Conservation (phyloP, 129 eudicot genomes). For the Centella asiatica region DNA sequence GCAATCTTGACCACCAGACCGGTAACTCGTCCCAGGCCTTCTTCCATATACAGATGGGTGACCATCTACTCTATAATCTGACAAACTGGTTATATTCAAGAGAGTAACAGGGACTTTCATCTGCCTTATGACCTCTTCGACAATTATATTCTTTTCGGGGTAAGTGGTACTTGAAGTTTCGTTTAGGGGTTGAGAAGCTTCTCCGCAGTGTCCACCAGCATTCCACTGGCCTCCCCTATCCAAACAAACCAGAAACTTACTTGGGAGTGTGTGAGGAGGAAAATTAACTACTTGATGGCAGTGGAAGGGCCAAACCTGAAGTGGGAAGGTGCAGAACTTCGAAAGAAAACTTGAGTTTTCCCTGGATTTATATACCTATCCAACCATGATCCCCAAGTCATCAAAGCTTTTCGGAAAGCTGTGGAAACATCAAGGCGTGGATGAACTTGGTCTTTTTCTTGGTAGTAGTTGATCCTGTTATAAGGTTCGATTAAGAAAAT, state of each 20-base stretch:
- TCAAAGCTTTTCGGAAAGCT: constrained; percentile 62
- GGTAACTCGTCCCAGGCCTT: constrained; percentile 20
- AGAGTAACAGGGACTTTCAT: constrained; percentile 65
- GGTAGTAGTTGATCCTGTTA: constrained; percentile 78
- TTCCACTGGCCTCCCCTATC: constrained; percentile 85
- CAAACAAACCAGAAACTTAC: not conserved
- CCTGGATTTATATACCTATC: constrained; percentile 61
- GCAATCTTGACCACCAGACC: constrained; percentile 66
- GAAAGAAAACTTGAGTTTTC: constrained; percentile 61
- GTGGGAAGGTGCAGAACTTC: constrained; percentile 92
- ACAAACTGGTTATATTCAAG: constrained; percentile 55
- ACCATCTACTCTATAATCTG: constrained; percentile 83
- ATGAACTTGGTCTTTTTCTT: constrained; percentile 62
- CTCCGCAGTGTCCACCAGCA: constrained; percentile 84
- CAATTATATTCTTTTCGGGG: constrained; percentile 45
- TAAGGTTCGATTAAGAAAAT: not conserved
- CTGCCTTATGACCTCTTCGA: constrained; percentile 43
- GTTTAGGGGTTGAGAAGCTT: constrained; percentile 59
- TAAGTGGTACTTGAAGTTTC: constrained; percentile 18
- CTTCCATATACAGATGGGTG: constrained; percentile 88
- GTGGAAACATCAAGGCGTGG: constrained; percentile 65
- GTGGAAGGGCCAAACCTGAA: constrained; percentile 40
- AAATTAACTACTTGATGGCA: not conserved
- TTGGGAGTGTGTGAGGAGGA: not conserved
- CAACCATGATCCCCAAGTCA: constrained; percentile 85